Conservation (phyloP, 1,139 yeast genomes). For the Diutina sp. region DNA sequence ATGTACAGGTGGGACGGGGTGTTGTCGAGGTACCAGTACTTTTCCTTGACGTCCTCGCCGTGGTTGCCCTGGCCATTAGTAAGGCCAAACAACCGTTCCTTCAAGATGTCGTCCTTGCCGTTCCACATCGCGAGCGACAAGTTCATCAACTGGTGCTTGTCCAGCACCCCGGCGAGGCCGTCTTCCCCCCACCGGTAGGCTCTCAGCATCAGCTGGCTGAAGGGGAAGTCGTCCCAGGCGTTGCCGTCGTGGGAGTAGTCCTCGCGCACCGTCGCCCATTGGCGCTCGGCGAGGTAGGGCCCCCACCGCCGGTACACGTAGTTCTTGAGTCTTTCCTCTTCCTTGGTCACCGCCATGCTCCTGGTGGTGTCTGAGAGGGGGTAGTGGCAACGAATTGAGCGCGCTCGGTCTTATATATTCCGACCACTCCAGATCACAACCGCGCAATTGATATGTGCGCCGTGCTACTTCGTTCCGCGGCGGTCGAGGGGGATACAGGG, state of each 20-base stretch:
- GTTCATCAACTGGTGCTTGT: constrained; percentile 70
- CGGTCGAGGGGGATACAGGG: no score
- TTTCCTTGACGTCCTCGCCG: constrained; percentile 87
- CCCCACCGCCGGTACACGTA: constrained; percentile 77
- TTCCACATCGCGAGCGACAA: constrained; percentile 84
- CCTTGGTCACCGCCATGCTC: background rate
- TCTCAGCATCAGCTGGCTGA: constrained; percentile 75
- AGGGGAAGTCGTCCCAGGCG: constrained; percentile 88
- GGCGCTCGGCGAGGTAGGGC: constrained; percentile 80
- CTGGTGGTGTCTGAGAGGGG: background rate
- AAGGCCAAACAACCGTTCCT: constrained; percentile 80
- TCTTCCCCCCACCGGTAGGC: constrained; percentile 96
- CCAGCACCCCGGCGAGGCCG: constrained; percentile 87
- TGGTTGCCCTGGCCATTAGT: constrained; percentile 93
- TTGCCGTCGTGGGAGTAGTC: constrained; percentile 83
- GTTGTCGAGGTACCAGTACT: constrained; percentile 76
- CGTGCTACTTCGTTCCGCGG: background rate
- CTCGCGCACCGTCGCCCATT: constrained; percentile 92
- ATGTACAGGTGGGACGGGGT: constrained; percentile 91
- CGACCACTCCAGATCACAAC: background rate
- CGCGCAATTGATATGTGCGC: background rate
- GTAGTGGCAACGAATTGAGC: background rate
- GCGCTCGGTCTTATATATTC: background rate
- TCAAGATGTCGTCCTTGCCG: constrained; percentile 74
- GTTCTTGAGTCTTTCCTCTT: background rate